A percentile compares a stretch with the other conserved stretches of the same genome.
Conservation (phyloP, 139 green algal species). For the Mesotaenium endlicherianum region DNA sequence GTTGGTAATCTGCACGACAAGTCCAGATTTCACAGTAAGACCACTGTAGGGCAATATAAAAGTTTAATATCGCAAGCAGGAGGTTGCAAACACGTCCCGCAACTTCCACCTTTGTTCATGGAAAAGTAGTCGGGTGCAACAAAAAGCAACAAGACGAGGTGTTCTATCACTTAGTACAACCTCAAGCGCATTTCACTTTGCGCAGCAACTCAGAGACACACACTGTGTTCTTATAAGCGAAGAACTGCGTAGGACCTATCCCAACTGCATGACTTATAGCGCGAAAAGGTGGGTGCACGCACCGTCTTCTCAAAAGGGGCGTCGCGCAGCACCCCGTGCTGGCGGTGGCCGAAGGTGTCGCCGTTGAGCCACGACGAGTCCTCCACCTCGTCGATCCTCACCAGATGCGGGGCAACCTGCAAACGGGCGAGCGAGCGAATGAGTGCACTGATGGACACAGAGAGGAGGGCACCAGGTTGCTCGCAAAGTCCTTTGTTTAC, state of each 20-base stretch:
- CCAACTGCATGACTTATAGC: too few species aligned
- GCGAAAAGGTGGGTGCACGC: background rate
- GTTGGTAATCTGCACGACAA: constrained; percentile 65
- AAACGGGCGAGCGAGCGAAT: background rate
- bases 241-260: background rate
- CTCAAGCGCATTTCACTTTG: background rate
- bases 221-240: background rate
- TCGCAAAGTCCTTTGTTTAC: too few species aligned
- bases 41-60: too few species aligned
- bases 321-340: constrained; percentile 24
- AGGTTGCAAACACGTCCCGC: too few species aligned
- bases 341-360: constrained; percentile 57
- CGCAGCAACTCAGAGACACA: background rate
- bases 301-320: constrained; percentile 69
- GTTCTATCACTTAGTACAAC: too few species aligned
- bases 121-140: too few species aligned
- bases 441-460: background rate
- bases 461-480: background rate
- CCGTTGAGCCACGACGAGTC: constrained; percentile 78
- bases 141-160: too few species aligned
- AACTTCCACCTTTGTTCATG: too few species aligned
- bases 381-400: constrained; percentile 65
- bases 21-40: too few species aligned
- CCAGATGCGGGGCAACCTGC: constrained; percentile 49
- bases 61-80: too few species aligned